Conservation (phyloP, 1,139 yeast species). For the Lodderomyces metapsilosis region DNA sequence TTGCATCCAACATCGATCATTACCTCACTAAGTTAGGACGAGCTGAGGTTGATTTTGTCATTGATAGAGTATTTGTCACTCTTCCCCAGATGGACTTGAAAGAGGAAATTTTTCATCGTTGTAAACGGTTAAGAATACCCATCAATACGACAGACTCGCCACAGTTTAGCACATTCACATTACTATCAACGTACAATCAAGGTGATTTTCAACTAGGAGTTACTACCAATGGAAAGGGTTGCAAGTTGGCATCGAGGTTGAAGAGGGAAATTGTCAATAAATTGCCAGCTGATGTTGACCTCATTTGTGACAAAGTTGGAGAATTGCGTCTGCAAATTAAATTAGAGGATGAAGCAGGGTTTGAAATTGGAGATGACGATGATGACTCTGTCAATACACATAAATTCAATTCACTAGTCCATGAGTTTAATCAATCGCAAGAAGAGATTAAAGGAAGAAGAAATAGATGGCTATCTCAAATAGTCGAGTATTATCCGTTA, state of each 20-base stretch:
- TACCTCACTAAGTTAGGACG: conserved; percentile 50
- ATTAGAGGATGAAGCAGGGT: conserved; percentile 43
- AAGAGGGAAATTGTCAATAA: conserved; percentile 67
- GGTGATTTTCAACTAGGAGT: conserved; percentile 83
- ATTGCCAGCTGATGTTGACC: conserved; percentile 70
- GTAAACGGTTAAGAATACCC: conserved; percentile 70
- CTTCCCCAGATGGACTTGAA: conserved; percentile 29
- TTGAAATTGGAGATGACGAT: conserved; percentile 56
- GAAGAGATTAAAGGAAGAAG: conserved; percentile 58
- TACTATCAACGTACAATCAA: conserved; percentile 67
- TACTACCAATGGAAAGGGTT: conserved; percentile 87
- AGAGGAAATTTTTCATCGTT: conserved; percentile 42
- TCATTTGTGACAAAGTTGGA: conserved; percentile 69
- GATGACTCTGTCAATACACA: conserved; percentile 67
- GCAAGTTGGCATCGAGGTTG: conserved; percentile 78
- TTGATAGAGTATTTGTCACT: conserved; percentile 74
- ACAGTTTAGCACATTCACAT: conserved; percentile 69
- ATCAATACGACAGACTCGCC: conserved; percentile 77
- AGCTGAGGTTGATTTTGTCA: conserved; percentile 55
- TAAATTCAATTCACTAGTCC: conserved; percentile 58
- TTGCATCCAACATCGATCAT: neutral
- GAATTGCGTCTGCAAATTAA: conserved; percentile 57
- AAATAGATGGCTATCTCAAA: conserved; percentile 83
- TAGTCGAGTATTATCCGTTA: conserved; percentile 89
- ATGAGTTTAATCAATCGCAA: conserved; percentile 56